Evolutionary conservation across 805 yeast species (phyloP).

Genomic region (Suhomyces canberraensis): DNA sequence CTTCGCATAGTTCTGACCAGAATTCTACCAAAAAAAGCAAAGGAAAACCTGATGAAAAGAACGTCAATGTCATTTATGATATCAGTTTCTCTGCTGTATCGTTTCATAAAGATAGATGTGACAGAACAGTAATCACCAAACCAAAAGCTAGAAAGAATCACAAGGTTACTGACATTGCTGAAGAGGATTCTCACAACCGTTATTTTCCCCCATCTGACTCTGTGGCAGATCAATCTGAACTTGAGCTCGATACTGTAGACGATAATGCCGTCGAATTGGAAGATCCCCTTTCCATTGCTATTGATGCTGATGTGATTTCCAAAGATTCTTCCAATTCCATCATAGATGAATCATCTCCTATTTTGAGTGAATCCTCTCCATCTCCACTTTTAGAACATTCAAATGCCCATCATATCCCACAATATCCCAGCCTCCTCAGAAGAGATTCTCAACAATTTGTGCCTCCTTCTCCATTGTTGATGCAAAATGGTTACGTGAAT

Average conservation of each 20-base stretch:
- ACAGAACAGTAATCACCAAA: conserved; percentile 20
- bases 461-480: conserved; percentile 2
- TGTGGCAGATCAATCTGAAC: background rate
- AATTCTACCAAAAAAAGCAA: background rate
- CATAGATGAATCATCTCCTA: conserved; percentile 6
- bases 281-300: conserved; percentile 1
- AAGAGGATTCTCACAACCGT: background rate
- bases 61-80: conserved; percentile 10
- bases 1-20: conserved; percentile 3
- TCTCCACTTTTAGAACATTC: conserved; percentile 2
- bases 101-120: conserved; percentile 40
- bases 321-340: conserved; percentile 1
- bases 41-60: conserved; percentile 11
- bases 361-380: conserved; percentile 4
- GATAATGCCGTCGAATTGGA: conserved; percentile 1
- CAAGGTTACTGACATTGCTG: background rate
- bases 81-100: conserved; percentile 15
- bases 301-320: conserved; percentile 1
- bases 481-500: conserved; percentile 3
- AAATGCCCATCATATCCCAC: background rate
- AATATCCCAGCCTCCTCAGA: background rate
- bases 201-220: background rate
- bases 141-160: background rate
- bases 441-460: conserved; percentile 1
- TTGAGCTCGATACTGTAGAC: background rate